Evolutionary conservation across 768 basidiomycete genomes (phyloP), one percentile per base, ranked within the genome.

Genomic region (Rossbeevera mucosa): DNA sequence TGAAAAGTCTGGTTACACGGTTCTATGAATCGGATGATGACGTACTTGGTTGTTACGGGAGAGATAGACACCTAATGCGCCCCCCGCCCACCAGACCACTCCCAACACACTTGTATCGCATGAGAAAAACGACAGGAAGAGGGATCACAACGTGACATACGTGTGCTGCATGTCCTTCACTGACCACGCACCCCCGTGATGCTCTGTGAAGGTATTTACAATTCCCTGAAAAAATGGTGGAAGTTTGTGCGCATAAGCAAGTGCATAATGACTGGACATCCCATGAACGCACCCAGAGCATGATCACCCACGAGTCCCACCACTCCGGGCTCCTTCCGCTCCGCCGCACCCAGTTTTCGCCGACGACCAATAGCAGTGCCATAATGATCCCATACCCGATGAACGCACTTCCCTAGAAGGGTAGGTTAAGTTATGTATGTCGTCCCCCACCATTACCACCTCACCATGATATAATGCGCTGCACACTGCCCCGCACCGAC

Each of bases 81-180:
- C 94, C 49, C 94, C 94, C 14, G 87, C 78, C 91, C 91, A 94
- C 94, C 92, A 67, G 11, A 69, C n/a, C 2, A 67, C 18, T 14
- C 66, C 66, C 43, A 92, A 72, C 47, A 87, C 80, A 2, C 87
- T 90, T 33, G 8, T 4, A 44, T 31, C 47, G 14, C 13, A 48
- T 56, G 41, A 56, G 56, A 31, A 30, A 11, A 51, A 22, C 16
- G n/a, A 21, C 6, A 41, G 20, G 31, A 9, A 24, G 20, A 44
- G 5, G 11, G 53, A 9, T 38, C n/a, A 13, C 38, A 53, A 44
- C 25, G 40, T 6, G 11, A 76, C 87, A 57, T 63, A 91, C 83
- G 91, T 92, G 68, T 95, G 93, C 61, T 94, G 92, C 89, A 94
- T 88, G 67, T 95, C 94, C 67, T 95, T 94, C 48, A 86, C 86